phyloP scores from a whole-genome alignment of 1,284 basidiomycete genomes.

The Garcileccinum viscosum region DNA sequence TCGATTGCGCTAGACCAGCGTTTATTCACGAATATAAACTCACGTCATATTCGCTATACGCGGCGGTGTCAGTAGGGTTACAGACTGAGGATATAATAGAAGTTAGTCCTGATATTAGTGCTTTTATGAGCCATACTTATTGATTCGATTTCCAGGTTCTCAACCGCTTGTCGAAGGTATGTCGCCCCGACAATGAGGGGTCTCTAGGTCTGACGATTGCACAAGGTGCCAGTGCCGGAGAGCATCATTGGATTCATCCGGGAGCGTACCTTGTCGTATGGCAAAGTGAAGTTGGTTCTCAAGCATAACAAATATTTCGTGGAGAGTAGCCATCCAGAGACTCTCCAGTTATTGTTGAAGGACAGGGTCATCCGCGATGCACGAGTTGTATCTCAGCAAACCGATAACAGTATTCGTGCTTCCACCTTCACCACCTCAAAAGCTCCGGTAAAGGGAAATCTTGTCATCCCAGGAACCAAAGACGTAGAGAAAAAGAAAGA shows the following conservation, averaged over 20 bases:
- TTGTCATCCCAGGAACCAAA: conserved; percentile 87
- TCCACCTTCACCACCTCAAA: conserved; percentile 86
- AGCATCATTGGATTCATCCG: conserved; percentile 85
- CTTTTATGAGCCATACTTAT: conserved; percentile 22
- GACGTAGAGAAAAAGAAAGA: conserved; percentile 72
- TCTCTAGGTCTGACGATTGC: conserved; percentile 10
- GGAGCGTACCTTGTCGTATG: conserved; percentile 91
- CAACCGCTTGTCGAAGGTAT: conserved; percentile 85
- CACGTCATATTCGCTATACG: conserved; percentile 97
- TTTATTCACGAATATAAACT: conserved; percentile 99
- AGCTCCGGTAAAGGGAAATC: conserved; percentile 79
- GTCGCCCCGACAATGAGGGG: conserved; percentile 19
- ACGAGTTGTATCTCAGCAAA: conserved; percentile 67
- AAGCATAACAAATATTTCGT: conserved; percentile 97
- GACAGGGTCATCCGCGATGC: conserved; percentile 86
- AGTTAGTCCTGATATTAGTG: conserved; percentile 57
- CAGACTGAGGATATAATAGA: conserved; percentile 99
- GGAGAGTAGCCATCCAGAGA: conserved; percentile 92
- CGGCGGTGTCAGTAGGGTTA: conserved; percentile 97
- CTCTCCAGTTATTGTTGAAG: conserved; percentile 84
- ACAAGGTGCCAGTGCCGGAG: conserved; percentile 86
- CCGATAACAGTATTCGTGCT: conserved; percentile 74
- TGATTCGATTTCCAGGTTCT: conserved; percentile 61
- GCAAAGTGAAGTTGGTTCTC: conserved; percentile 95
- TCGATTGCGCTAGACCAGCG: conserved; percentile 72